phyloP scores from a whole-genome alignment of 208 protist species.

The Leptomonas seymouri region DNA sequence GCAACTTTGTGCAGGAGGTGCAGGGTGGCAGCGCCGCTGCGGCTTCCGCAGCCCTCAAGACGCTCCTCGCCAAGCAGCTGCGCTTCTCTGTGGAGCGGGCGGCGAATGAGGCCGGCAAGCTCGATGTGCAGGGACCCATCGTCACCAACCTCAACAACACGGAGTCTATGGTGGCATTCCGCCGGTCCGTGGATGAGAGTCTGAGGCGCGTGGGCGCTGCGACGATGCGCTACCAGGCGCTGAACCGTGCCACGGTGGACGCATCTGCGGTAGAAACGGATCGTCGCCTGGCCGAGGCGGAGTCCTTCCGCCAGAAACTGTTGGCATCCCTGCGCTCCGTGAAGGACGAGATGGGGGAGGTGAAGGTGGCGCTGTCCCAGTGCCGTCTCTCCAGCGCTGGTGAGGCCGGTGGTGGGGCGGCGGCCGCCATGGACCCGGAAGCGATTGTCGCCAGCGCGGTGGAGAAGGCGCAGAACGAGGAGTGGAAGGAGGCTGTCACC shows the following conservation, averaged over 20 bases:
- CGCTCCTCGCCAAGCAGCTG: slow-evolving; percentile 66
- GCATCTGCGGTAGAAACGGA: slow-evolving; percentile 38
- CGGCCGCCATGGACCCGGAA: slow-evolving; percentile 53
- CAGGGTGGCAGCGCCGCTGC: slow-evolving; percentile 56
- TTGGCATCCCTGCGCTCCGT: slow-evolving; percentile 44
- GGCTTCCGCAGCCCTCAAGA: slow-evolving; percentile 60
- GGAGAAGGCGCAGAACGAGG: slow-evolving; percentile 51
- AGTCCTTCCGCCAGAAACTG: slow-evolving; percentile 43
- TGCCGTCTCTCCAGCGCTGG: slow-evolving; percentile 24
- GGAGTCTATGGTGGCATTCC: slow-evolving; percentile 64
- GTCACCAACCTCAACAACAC: slow-evolving; percentile 61
- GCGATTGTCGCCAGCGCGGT: slow-evolving; percentile 64
- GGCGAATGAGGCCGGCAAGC: slow-evolving; percentile 55
- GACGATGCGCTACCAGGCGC: slow-evolving; percentile 38
- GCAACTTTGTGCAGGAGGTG: slow-evolving; percentile 68
- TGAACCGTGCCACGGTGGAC: slow-evolving; percentile 42
- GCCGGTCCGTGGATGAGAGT: slow-evolving; percentile 52
- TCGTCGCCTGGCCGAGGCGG: slow-evolving; percentile 31
- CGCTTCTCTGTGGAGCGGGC: slow-evolving; percentile 73
- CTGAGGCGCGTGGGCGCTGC: slow-evolving; percentile 47
- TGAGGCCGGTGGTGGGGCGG: slow-evolving; percentile 19
- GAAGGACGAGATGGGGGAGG: slow-evolving; percentile 55
- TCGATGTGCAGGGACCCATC: slow-evolving; percentile 41
- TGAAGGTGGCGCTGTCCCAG: slow-evolving; percentile 41
- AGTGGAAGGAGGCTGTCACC: slow-evolving; percentile 77